phyloP scores from a whole-genome alignment of 140 eudicot genomes.

The Anethum foeniculum region DNA sequence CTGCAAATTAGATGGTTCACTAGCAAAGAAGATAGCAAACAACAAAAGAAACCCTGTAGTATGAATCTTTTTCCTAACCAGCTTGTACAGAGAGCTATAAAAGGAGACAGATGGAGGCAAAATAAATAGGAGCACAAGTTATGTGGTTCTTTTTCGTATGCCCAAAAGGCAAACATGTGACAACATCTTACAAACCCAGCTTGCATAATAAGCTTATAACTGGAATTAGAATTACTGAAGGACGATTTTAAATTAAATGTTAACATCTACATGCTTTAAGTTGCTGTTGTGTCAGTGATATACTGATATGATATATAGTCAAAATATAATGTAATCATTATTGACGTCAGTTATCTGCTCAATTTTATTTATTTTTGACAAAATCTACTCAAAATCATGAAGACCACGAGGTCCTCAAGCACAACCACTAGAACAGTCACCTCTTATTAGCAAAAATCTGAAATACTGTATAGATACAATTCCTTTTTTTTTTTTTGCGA shows the following conservation, averaged over 20 bases:
- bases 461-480: neutral
- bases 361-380: too few relatives aligned
- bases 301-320: neutral
- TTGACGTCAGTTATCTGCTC: neutral
- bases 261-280: neutral
- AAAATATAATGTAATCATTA: neutral
- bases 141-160: neutral
- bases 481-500: too few relatives aligned
- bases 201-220: neutral
- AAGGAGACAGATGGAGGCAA: neutral
- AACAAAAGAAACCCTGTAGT: neutral
- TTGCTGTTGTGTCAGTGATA: neutral
- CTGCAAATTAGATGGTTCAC: conserved; percentile 32
- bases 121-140: neutral
- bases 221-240: neutral
- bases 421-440: neutral
- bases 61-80: neutral
- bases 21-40: neutral
- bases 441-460: neutral
- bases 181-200: neutral
- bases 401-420: neutral
- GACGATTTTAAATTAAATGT: neutral
- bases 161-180: neutral
- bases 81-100: neutral
- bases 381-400: neutral